Percentiles rank a stretch among this genome's conserved stretches.
These are phyloP conservation scores for Gloeophyllum trabeum DNA, from an alignment of 768 basidiomycete species.

Conservation along the genomic window DNA sequence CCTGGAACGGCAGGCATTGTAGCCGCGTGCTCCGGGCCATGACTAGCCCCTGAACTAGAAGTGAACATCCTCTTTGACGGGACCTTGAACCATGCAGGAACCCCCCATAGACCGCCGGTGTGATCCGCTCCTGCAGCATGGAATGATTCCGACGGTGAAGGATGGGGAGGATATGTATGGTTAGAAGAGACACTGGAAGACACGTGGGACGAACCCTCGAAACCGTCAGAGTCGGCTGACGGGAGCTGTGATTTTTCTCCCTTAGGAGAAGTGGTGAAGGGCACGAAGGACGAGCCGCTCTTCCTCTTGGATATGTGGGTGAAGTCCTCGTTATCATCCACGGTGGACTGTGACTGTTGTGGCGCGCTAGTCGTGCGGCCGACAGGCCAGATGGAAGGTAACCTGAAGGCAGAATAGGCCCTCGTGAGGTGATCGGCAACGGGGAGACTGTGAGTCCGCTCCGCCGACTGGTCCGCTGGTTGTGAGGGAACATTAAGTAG, in stretches of 20 bases:
- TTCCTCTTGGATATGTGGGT: slow-evolving; percentile 57
- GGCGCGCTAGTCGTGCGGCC: slow-evolving; percentile 17
- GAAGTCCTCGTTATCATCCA: slow-evolving; percentile 45
- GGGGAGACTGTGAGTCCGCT: slow-evolving; percentile 30
- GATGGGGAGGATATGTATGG: slow-evolving; percentile 68
- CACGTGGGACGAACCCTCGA: neutral
- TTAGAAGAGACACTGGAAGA: slow-evolving; percentile 18
- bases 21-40: slow-evolving; percentile 9
- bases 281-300: slow-evolving; percentile 49
- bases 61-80: slow-evolving; percentile 17
- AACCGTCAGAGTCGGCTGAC: neutral
- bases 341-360: slow-evolving; percentile 16
- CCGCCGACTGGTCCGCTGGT: slow-evolving; percentile 15
- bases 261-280: slow-evolving; percentile 34
- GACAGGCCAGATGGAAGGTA: slow-evolving; percentile 47
- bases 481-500: slow-evolving; percentile 9
- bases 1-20: slow-evolving; percentile 12
- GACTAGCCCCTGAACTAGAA: slow-evolving; percentile 3
- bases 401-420: slow-evolving; percentile 38
- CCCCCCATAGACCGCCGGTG: slow-evolving; percentile 18
- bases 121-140: too few relatives aligned
- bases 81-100: slow-evolving; percentile 58
- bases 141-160: neutral
- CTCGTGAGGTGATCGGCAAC: slow-evolving; percentile 17
- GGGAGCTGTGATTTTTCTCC: neutral